phyloP scores from a whole-genome alignment of 495 filamentous ascomycete species.

The Pyrenopolyporus hunteri region DNA sequence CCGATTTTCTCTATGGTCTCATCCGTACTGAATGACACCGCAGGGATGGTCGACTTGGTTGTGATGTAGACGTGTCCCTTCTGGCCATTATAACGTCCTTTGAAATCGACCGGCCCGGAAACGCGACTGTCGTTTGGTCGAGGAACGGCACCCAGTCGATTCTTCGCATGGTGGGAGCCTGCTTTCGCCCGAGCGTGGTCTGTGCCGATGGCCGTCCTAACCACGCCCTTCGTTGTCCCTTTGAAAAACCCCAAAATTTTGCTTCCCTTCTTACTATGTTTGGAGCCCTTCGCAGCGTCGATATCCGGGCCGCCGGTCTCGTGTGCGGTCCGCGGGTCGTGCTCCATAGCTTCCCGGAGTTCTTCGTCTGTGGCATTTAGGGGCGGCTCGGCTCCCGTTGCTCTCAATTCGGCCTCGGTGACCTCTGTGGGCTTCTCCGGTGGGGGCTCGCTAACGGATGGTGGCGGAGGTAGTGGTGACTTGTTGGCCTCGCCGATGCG shows the following conservation, averaged over 20 bases:
- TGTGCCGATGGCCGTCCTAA: slow-evolving; percentile 71
- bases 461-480: slow-evolving; percentile 81
- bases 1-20: slow-evolving; percentile 51
- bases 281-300: slow-evolving; percentile 43
- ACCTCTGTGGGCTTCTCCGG: slow-evolving; percentile 56
- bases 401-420: slow-evolving; percentile 53
- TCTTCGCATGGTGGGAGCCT: slow-evolving; percentile 70
- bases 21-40: slow-evolving; percentile 62
- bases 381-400: slow-evolving; percentile 46
- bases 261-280: slow-evolving; percentile 51
- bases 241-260: slow-evolving; percentile 72
- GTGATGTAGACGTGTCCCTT: slow-evolving; percentile 75
- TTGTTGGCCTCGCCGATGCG: slow-evolving; percentile 85
- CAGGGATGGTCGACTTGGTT: slow-evolving; percentile 63
- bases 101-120: slow-evolving; percentile 77
- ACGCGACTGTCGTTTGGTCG: slow-evolving; percentile 47
- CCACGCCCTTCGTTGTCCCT: slow-evolving; percentile 67
- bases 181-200: slow-evolving; percentile 70
- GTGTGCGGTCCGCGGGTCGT: slow-evolving; percentile 43
- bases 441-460: slow-evolving; percentile 60
- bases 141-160: slow-evolving; percentile 73
- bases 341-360: slow-evolving; percentile 50
- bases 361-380: slow-evolving; percentile 52
- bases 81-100: slow-evolving; percentile 70
- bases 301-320: slow-evolving; percentile 57